phyloP scores from a whole-genome alignment of 768 basidiomycete genomes.

The Gyrodon lividus region DNA sequence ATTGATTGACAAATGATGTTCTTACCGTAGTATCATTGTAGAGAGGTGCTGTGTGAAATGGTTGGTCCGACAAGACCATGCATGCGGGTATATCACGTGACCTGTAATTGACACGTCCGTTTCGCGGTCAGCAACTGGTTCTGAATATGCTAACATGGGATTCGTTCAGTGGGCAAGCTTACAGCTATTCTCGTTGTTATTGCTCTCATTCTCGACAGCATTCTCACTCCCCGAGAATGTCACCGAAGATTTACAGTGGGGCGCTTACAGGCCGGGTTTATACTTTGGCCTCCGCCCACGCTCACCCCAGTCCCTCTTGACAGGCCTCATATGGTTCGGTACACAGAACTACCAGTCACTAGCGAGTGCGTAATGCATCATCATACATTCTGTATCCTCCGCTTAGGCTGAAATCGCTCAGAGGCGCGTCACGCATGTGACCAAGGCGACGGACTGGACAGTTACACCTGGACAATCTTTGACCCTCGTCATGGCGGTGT shows the following conservation, averaged over 20 bases:
- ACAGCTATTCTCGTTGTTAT: constrained; percentile 28
- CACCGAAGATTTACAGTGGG: constrained; percentile 56
- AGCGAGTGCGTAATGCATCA: constrained; percentile 45
- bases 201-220: constrained; percentile 21
- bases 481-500: constrained; percentile 84
- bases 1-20: no score
- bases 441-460: constrained; percentile 76
- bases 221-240: constrained; percentile 29
- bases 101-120: neutral
- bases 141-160: neutral
- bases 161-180: constrained; percentile 4
- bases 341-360: constrained; percentile 79
- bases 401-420: constrained; percentile 27
- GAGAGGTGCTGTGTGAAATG: no score
- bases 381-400: neutral
- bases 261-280: constrained; percentile 86
- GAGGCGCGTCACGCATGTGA: constrained; percentile 86
- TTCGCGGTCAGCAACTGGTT: no score
- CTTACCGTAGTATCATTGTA: no score
- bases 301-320: constrained; percentile 86
- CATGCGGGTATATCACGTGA: constrained; percentile 16
- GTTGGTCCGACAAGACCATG: no score
- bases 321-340: constrained; percentile 93
- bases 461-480: constrained; percentile 86
- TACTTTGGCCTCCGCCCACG: constrained; percentile 91